Base-by-base conservation (phyloP, 768 basidiomycete species). In the Postia placenta region DNA sequence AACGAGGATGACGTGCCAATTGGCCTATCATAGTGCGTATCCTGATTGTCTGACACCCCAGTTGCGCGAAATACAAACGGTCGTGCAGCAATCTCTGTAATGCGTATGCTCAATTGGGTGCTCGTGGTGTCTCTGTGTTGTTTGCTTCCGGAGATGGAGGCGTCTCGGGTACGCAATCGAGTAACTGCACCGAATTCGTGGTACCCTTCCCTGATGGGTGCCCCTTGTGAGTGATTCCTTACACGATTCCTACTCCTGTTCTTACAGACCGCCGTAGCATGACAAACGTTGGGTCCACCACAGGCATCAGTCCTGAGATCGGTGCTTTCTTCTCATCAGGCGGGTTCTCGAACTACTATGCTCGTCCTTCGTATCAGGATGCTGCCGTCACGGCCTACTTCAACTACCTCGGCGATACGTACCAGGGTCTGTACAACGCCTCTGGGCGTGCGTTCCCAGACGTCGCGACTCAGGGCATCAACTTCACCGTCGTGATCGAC, bases 231-330 rank as follows among this genome's bases (percentile, higher is more conserved):
- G 62, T 26, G 2, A 17, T 7, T 17, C 19, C n/a, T 12, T 36
- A 41, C 2, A 14, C 11, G 24, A 22, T 24, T 36, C 40, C 37
- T 44, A 47, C 24, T 42, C 24, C n/a, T n/a, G n/a, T n/a, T n/a
- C 19, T 23, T 9, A 25, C 33, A 25, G 28, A 17, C 36, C 14
- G 12, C 14, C 5, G 19, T n/a, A 57, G 53, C 49, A 27, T 58
- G 36, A 88, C 86, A 6, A 56, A 81, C 4, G 85, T 89, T 14
- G 86, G 86, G 7, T 85, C 78, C 9, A 87, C 85, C 2, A 50
- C 53, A n/a, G 57, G 60, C 11, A 51, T 55, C 51, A 50, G 49
- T 52, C 63, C 63, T 25, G 63, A 64, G 50, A 51, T 47, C 12
- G 58, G 58, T 9, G 63, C 60, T 1, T 20, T 15, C 39, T 62